phyloP scores from a whole-genome alignment of 148 eudicot species.

The Suaeda aralocaspica region DNA sequence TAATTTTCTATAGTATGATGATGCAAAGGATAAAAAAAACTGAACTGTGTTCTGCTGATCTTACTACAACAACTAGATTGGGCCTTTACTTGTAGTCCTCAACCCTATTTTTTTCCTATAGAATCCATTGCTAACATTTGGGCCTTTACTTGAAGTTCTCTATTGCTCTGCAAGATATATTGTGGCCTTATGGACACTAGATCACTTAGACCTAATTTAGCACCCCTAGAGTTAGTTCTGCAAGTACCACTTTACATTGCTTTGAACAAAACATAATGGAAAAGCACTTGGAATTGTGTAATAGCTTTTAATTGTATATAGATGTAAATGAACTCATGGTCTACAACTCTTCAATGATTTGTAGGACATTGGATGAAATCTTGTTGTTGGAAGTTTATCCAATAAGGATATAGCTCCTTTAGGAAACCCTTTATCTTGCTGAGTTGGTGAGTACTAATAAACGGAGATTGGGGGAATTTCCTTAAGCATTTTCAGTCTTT shows the following conservation, averaged over 20 bases:
- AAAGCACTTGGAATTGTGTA: background rate
- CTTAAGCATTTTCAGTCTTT: background rate
- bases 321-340: background rate
- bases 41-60: background rate
- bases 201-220: background rate
- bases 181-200: background rate
- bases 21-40: background rate
- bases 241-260: background rate
- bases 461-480: too few relatives aligned
- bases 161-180: background rate
- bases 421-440: background rate
- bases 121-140: too few relatives aligned
- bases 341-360: background rate
- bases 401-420: background rate
- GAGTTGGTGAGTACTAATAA: background rate
- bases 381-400: background rate
- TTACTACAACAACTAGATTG: background rate
- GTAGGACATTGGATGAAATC: background rate
- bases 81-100: background rate
- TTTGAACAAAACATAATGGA: background rate
- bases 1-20: background rate
- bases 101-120: background rate
- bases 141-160: background rate
- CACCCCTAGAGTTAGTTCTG: background rate
- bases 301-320: background rate